Evolutionary conservation across 768 basidiomycete genomes (phyloP), one percentile per base, ranked within the genome.

Genomic region (Fibroporia radiculosa): DNA sequence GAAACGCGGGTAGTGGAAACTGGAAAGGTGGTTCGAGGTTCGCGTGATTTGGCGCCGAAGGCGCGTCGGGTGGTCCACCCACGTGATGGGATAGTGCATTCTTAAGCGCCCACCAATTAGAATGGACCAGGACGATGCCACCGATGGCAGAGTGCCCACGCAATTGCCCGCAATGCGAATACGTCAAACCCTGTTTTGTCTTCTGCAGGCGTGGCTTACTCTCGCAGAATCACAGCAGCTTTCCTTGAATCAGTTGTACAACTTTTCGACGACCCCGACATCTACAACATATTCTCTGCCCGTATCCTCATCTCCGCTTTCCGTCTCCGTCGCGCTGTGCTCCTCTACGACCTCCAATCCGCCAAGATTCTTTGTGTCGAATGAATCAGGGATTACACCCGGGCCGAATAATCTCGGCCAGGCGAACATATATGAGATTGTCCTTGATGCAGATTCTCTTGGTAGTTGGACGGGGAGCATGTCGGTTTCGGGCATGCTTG

Each of bases 321-420:
- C 56, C 6, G 42, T 69, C 12, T 64, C 65, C 7, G 47, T 68
- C 10, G 66, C 66, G 14, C 43, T 67, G 7, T 68, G 67, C 41
- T 52, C 57, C 1, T 33, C 24, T 8, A 26, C 40, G 11, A 48
- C 55, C 10, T 52, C 51, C 20, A 48, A 38, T 16, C 47, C 65
- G 0, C 74, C 78, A 6, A 68, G 72, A 13, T 80, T 87, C 52
- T 77, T 82, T 49, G 54, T 88, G 3, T 73, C 75, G 0, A 85
- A 81, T 51, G 66, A 63, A 44, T 67, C 65, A 8, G 49, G 66
- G 7, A 56, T 58, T 10, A 40, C 56, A 32, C 56, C 62, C 45
- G 67, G 1, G 56, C 67, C 1, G 47, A 34, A 34, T n/a, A 47
- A 57, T 25, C 33, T 58, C 4, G 71, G 68, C 11, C 68, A 68